Percentiles rank a stretch among this genome's conserved stretches.
These are phyloP conservation scores for Aspergillus leporis DNA, from an alignment of 495 filamentous ascomycete genomes.

Conservation along the genomic window DNA sequence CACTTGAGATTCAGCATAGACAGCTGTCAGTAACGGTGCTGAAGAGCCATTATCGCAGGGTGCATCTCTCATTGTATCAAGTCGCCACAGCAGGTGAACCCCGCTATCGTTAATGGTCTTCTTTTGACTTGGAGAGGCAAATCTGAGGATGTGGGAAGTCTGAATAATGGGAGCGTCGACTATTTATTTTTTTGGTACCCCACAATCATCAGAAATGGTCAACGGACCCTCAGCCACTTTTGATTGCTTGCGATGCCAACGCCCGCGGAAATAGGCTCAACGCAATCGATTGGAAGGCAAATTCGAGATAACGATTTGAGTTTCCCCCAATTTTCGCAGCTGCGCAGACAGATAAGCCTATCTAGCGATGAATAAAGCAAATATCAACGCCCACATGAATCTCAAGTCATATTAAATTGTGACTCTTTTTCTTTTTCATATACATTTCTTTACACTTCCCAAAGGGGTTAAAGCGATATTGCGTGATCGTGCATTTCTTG, in stretches of 20 bases:
- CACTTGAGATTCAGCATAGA: constrained; percentile 71
- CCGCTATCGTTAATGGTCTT: not conserved
- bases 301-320: constrained; percentile 21
- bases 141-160: not conserved
- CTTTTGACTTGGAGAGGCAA: not conserved
- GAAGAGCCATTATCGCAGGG: constrained; percentile 22
- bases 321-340: constrained; percentile 10
- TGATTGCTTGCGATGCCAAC: constrained; percentile 2
- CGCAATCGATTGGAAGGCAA: constrained; percentile 17
- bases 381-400: constrained; percentile 3
- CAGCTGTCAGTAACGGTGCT: constrained; percentile 69
- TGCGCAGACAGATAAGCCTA: constrained; percentile 20
- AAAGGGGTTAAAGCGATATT: constrained; percentile 29
- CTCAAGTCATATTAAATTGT: not conserved
- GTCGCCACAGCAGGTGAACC: constrained; percentile 14
- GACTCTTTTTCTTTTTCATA: constrained; percentile 15
- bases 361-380: constrained; percentile 18
- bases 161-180: not conserved
- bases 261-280: constrained; percentile 23
- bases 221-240: constrained; percentile 3
- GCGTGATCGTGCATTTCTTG: constrained; percentile 20
- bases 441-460: constrained; percentile 16
- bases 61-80: constrained; percentile 38
- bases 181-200: constrained; percentile 1
- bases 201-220: not conserved